Base-by-base conservation (phyloP, 179 eudicot species). In the Heliamphora pulchella region DNA sequence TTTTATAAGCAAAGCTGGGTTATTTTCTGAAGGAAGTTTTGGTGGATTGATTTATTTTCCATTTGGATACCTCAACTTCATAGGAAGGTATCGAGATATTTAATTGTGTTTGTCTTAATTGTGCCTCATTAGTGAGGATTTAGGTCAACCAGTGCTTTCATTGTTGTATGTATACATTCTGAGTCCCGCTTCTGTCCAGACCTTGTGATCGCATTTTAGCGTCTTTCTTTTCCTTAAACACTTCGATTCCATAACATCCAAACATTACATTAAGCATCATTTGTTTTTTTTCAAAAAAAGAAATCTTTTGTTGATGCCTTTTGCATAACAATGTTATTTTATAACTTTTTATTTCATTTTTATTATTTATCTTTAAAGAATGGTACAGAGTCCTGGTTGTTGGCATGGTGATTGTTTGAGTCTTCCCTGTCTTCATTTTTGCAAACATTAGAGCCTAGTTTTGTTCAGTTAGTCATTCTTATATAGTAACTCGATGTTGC, bases 401-500 rank as follows among this genome's bases (percentile, higher is more conserved):
- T 69, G 51, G 11, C 53, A 15, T 20, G 54, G 51, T 70, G 74
- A 53, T 70, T 20, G 54, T 70, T 46, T n/a, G n/a, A n/a, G 20
- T 54, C 39, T 14, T 39, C 61, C 51, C 43, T 10, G 57, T 18
- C 46, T 70, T 79, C 58, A 59, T 22, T 71, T 31, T 71, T 69
- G 44, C 62, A 47, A 47, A 2, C 20, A 48, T 39, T 74, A 58
- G 78, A 64, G 57, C 70, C 61, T 39, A 41, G n/a, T 6, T 74
- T 79, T 66, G 39, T 61, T 73, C 43, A 62, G 43, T 47, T 72
- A 71, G 59, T 51, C 4, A 14, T 46, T 59, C 59, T 79, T 47
- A 47, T 79, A 20, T 17, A 69, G 57, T 20, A 44, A 2, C 71
- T 6, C 9, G 17, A 48, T 13, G 8, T 57, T 58, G 78, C 14